These are phyloP conservation scores for Bothriochloa decipiens DNA, from an alignment of 176 grass and related monocot genomes.

Conservation along the genomic window DNA sequence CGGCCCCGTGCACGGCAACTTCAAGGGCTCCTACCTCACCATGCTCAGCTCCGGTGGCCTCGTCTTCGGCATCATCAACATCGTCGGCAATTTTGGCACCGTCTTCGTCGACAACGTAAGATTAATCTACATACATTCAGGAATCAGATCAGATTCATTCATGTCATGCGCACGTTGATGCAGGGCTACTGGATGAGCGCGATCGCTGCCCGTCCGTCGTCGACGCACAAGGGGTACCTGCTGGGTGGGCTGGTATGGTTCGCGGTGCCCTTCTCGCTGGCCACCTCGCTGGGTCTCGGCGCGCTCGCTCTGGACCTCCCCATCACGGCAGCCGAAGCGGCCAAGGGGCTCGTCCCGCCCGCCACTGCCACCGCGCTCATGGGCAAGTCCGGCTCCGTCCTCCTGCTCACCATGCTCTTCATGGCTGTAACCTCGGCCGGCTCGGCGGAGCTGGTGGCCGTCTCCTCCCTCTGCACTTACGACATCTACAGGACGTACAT, in stretches of 20 bases:
- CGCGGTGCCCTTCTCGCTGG: constrained; percentile 76
- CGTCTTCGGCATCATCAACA: constrained; percentile 84
- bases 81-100: constrained; percentile 76
- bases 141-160: neutral
- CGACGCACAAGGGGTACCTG: constrained; percentile 79
- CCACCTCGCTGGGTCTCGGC: constrained; percentile 71
- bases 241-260: constrained; percentile 80
- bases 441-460: constrained; percentile 69
- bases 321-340: constrained; percentile 58
- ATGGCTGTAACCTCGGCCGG: constrained; percentile 89
- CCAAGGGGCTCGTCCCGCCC: constrained; percentile 67
- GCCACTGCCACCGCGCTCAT: constrained; percentile 70
- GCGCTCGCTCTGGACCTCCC: constrained; percentile 78
- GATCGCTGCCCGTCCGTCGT: constrained; percentile 72
- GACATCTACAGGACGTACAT: constrained; percentile 77
- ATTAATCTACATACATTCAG: neutral
- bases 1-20: constrained; percentile 71
- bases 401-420: constrained; percentile 85
- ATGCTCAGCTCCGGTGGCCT: constrained; percentile 83
- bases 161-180: neutral
- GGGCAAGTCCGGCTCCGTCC: constrained; percentile 72
- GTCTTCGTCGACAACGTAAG: constrained; percentile 78
- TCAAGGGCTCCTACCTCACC: constrained; percentile 75
- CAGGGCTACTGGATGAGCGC: constrained; percentile 86
- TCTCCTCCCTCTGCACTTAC: constrained; percentile 76